Conservation (phyloP, 1,139 yeast genomes). For the Suhomyces ambrosiae region DNA sequence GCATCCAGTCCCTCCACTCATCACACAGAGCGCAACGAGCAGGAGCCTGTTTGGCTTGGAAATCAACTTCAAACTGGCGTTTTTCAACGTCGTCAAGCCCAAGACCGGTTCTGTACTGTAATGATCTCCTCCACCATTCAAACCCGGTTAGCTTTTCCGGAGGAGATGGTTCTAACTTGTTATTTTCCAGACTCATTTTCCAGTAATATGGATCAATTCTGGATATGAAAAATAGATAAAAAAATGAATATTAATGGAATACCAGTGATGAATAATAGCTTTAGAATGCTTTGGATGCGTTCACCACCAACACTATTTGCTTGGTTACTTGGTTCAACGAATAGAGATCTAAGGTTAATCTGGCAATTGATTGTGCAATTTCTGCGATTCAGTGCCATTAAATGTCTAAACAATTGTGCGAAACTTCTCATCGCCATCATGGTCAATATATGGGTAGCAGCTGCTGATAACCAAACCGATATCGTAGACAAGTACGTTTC, state of each 20-base stretch:
- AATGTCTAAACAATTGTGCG: no score
- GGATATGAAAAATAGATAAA: no score
- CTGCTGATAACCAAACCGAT: conserved; percentile 75
- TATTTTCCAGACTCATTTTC: neutral
- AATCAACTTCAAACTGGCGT: conserved; percentile 60
- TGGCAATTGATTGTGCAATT: no score
- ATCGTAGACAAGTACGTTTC: conserved; percentile 59
- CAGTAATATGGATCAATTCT: no score
- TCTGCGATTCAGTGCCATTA: no score
- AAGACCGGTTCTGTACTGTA: conserved; percentile 72
- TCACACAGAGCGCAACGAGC: conserved; percentile 62
- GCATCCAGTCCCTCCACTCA: conserved; percentile 76
- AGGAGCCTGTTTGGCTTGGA: conserved; percentile 51
- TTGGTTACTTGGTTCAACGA: no score
- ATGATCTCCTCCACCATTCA: conserved; percentile 80
- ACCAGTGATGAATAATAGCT: neutral
- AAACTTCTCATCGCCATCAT: conserved; percentile 23
- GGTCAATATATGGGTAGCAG: conserved; percentile 90
- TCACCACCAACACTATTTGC: no score
- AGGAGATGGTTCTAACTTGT: conserved; percentile 8
- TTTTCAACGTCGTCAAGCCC: conserved; percentile 60
- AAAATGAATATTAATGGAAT: no score
- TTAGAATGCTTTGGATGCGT: no score
- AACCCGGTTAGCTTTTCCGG: conserved; percentile 46
- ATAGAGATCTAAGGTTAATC: no score